phyloP scores from a whole-genome alignment of 345 rosid genomes.

The Ceriops tagal region DNA sequence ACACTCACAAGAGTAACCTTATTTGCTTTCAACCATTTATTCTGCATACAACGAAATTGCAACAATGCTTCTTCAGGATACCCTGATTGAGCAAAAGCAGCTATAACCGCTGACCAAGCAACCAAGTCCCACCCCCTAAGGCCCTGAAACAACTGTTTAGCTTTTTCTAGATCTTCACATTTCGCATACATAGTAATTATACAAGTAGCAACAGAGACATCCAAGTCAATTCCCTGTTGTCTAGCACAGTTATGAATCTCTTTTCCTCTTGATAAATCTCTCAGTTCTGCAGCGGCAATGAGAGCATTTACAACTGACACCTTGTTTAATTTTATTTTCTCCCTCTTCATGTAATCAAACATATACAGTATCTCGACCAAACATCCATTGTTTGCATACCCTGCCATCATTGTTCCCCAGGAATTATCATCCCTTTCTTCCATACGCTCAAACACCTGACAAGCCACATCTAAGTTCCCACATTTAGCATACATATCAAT shows the following conservation, averaged over 20 bases:
- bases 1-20: constrained; percentile 42
- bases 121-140: constrained; percentile 41
- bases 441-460: constrained; percentile 36
- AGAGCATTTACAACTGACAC: constrained; percentile 40
- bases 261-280: constrained; percentile 38
- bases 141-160: constrained; percentile 34
- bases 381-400: constrained; percentile 45
- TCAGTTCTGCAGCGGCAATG: constrained; percentile 48
- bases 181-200: constrained; percentile 55
- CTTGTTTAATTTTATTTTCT: constrained; percentile 37
- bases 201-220: constrained; percentile 47
- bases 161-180: constrained; percentile 42
- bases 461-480: constrained; percentile 35
- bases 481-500: constrained; percentile 57
- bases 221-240: constrained; percentile 35
- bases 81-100: constrained; percentile 47
- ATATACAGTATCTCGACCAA: constrained; percentile 42
- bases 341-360: constrained; percentile 35
- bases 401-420: constrained; percentile 57
- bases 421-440: constrained; percentile 32
- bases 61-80: constrained; percentile 45
- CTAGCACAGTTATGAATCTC: constrained; percentile 34
- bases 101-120: constrained; percentile 62
- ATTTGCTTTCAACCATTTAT: constrained; percentile 38
- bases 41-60: constrained; percentile 47